These are phyloP conservation scores for Piper betle DNA, from an alignment of 164 flowering plant species.

Conservation along the genomic window DNA sequence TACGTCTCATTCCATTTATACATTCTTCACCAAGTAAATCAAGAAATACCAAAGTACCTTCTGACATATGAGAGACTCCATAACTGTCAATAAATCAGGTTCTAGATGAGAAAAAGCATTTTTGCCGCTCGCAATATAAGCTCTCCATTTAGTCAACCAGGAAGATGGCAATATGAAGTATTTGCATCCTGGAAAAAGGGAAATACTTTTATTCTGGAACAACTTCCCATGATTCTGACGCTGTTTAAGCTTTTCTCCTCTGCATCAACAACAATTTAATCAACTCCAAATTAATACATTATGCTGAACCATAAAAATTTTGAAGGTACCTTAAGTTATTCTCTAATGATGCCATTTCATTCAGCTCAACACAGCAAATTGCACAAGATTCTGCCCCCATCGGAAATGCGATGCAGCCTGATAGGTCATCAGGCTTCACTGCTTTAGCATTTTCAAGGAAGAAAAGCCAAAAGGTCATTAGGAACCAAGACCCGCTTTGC, in stretches of 20 bases:
- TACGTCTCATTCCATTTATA: neutral
- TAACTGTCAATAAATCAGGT: constrained; percentile 50
- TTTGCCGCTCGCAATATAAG: constrained; percentile 49
- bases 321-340: constrained; percentile 52
- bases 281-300: constrained; percentile 11
- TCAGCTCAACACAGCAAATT: constrained; percentile 44
- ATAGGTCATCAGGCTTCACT: constrained; percentile 54
- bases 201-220: constrained; percentile 42
- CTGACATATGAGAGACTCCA: constrained; percentile 51
- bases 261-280: constrained; percentile 29
- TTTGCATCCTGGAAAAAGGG: constrained; percentile 41
- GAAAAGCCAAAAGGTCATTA: constrained; percentile 75
- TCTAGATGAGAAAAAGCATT: constrained; percentile 42
- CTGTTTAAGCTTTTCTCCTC: constrained; percentile 62
- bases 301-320: neutral
- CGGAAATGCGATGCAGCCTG: constrained; percentile 53
- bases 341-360: constrained; percentile 65
- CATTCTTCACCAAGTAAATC: neutral
- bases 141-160: constrained; percentile 82
- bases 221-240: constrained; percentile 86
- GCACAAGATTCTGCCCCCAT: constrained; percentile 50
- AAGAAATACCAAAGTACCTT: constrained; percentile 27
- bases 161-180: constrained; percentile 79
- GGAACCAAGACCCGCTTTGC: constrained; percentile 82
- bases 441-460: constrained; percentile 46